Evolutionary conservation across 2,329 filamentous ascomycete species (phyloP).

Genomic region (Fonsecaea nubica): DNA sequence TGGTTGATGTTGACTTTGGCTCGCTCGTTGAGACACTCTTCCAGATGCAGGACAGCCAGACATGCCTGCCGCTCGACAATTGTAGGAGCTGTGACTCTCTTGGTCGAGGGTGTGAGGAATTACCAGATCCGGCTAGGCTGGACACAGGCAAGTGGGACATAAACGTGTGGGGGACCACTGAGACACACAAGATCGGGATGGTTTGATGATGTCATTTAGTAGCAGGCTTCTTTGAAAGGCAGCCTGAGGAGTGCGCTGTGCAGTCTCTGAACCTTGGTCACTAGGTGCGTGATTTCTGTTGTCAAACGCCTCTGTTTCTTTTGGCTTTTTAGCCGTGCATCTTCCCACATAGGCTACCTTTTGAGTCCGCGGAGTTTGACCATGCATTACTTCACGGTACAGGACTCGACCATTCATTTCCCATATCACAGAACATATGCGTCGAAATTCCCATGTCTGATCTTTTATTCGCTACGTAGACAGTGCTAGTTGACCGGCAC

Average conservation of each 20-base stretch:
- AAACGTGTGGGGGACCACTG: background rate
- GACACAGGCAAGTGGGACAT: background rate
- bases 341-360: too few relatives aligned
- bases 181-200: too few relatives aligned
- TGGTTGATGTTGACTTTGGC: background rate
- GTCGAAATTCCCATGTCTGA: conserved; percentile 33
- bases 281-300: too few relatives aligned
- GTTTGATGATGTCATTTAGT: too few relatives aligned
- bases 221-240: too few relatives aligned
- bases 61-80: background rate
- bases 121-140: background rate
- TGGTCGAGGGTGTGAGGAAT: background rate
- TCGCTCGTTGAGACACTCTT: background rate
- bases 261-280: too few relatives aligned
- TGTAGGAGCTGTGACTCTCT: background rate
- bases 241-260: too few relatives aligned
- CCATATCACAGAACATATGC: background rate
- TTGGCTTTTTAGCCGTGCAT: too few relatives aligned
- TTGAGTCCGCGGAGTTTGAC: too few relatives aligned
- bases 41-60: background rate
- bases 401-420: background rate
- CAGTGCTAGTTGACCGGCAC: background rate
- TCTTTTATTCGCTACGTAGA: background rate
- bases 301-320: too few relatives aligned
- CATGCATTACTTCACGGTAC: too few relatives aligned